A percentile compares a stretch with the other conserved stretches of the same genome.
Evolutionary conservation across 768 basidiomycete genomes (phyloP).

Genomic region (Astraeus odoratus): DNA sequence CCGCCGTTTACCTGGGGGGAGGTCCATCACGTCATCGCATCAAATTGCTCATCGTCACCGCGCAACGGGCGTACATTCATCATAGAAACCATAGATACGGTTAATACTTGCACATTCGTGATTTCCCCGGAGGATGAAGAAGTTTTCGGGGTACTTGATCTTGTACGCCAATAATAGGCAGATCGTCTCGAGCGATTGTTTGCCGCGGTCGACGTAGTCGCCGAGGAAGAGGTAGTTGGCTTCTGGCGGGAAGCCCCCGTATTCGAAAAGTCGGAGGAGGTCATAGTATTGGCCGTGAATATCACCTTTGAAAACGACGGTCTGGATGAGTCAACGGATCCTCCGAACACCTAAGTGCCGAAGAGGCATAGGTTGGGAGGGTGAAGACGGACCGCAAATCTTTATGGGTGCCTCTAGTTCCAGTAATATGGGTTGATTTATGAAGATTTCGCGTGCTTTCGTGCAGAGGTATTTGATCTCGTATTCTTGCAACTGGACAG

Average conservation of each 20-base stretch:
- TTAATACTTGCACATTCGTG: slow-evolving; percentile 99
- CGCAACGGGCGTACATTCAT: slow-evolving; percentile 71
- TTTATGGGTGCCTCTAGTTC: slow-evolving; percentile 99
- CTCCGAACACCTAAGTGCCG: neutral
- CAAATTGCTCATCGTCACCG: slow-evolving; percentile 7
- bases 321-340: slow-evolving; percentile 19
- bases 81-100: slow-evolving; percentile 99
- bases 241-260: slow-evolving; percentile 99
- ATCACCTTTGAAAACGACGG: slow-evolving; percentile 56
- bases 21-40: neutral
- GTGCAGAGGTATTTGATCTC: slow-evolving; percentile 99
- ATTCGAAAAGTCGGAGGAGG: slow-evolving; percentile 94
- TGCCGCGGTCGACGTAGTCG: slow-evolving; percentile 98
- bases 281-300: slow-evolving; percentile 99
- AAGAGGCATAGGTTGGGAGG: slow-evolving; percentile 12
- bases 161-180: slow-evolving; percentile 98
- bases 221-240: slow-evolving; percentile 99
- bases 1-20: slow-evolving; percentile 85
- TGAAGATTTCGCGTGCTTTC: slow-evolving; percentile 98
- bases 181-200: slow-evolving; percentile 99
- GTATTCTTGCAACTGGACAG: slow-evolving; percentile 95
- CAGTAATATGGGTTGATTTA: slow-evolving; percentile 95
- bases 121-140: slow-evolving; percentile 98
- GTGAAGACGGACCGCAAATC: slow-evolving; percentile 82
- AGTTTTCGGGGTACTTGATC: slow-evolving; percentile 99